phyloP scores from a whole-genome alignment of 2,329 filamentous ascomycete genomes.

The Colletotrichum aenigma region DNA sequence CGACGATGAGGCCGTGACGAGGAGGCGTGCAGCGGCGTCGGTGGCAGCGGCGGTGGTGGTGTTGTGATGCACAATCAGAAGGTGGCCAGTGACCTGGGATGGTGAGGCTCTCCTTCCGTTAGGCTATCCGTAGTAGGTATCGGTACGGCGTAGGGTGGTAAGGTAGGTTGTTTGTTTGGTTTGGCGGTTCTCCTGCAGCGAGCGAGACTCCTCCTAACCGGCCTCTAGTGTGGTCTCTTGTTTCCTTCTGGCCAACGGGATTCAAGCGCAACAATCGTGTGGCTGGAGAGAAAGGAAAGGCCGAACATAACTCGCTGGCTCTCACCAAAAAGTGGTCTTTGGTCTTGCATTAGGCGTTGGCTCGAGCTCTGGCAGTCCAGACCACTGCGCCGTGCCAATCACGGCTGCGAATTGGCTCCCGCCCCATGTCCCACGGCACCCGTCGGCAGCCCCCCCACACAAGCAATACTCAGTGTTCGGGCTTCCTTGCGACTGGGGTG shows the following conservation, averaged over 20 bases:
- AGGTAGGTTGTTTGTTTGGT: neutral
- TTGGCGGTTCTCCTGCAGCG: neutral
- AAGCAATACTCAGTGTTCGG: neutral
- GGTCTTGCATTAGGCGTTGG: conserved; percentile 21
- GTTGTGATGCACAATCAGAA: neutral
- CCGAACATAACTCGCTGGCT: neutral
- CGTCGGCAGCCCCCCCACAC: neutral
- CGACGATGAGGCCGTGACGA: neutral
- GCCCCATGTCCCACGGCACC: neutral
- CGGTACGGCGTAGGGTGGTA: neutral
- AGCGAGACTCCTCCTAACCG: neutral
- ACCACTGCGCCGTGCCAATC: neutral
- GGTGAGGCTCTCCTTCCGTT: conserved; percentile 10
- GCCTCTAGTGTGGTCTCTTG: neutral
- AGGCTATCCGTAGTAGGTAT: neutral
- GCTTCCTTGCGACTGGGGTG: neutral
- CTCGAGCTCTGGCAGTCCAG: conserved; percentile 7
- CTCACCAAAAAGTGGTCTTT: neutral
- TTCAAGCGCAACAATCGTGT: conserved; percentile 1
- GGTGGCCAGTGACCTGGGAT: neutral
- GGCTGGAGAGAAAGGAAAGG: conserved; percentile 2
- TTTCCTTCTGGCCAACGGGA: neutral
- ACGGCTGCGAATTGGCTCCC: conserved; percentile 4
- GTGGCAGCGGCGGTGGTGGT: neutral
- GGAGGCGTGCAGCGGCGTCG: neutral